Evolutionary conservation across 352 stramenopile species (phyloP).

Genomic region (Phytophthora hibernalis): DNA sequence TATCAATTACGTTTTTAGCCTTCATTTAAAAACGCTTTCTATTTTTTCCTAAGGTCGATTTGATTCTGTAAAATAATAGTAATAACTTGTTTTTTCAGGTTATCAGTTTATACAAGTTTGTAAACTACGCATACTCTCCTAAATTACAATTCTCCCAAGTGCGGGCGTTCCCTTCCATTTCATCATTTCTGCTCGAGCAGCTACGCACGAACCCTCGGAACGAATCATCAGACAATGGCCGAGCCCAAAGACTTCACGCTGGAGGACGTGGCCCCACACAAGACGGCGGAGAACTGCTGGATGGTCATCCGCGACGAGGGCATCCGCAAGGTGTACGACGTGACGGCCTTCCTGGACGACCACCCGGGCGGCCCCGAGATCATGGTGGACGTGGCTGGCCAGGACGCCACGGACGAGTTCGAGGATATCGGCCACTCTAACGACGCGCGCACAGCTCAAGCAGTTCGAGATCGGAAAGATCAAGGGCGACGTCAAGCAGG

Average conservation of each 20-base stretch:
- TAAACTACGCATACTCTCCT: background rate
- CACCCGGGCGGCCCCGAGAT: constrained; percentile 99
- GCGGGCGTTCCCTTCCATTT: constrained; percentile 28
- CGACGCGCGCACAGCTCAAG: constrained; percentile 94
- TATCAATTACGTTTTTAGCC: background rate
- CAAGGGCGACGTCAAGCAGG: constrained; percentile 71
- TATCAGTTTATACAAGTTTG: background rate
- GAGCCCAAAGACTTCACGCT: constrained; percentile 90
- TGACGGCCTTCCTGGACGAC: constrained; percentile 98
- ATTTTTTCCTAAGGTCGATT: too few species aligned
- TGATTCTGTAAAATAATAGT: too few species aligned
- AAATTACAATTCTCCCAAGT: background rate
- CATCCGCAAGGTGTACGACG: constrained; percentile 96
- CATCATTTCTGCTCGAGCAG: constrained; percentile 42
- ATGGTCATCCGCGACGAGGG: constrained; percentile 82
- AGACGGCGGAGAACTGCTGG: constrained; percentile 85
- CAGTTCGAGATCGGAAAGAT: constrained; percentile 94
- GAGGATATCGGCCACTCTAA: constrained; percentile 99
- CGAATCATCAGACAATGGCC: constrained; percentile 25
- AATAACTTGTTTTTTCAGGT: background rate
- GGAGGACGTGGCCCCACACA: constrained; percentile 93
- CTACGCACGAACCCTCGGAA: constrained; percentile 37
- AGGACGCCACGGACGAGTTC: constrained; percentile 94
- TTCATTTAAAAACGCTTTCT: too few species aligned
- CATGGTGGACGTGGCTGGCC: constrained; percentile 94